Conservation (phyloP, 2,329 filamentous ascomycete genomes). For the Fusarium tricinctum region DNA sequence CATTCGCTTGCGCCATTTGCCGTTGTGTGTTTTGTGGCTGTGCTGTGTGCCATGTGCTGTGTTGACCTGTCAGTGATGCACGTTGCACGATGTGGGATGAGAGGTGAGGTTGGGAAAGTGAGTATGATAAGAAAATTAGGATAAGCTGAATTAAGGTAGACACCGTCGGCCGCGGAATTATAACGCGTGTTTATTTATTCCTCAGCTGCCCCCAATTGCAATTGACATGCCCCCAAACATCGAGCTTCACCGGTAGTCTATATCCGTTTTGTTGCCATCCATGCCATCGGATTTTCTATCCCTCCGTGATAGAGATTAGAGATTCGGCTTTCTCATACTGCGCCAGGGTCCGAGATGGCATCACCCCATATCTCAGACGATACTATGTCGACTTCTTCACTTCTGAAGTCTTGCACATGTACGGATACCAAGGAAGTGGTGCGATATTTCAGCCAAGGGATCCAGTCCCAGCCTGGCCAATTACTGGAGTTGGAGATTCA, state of each 20-base stretch:
- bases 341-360: constrained; percentile 21
- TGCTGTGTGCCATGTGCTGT: neutral
- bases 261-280: constrained; percentile 23
- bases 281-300: constrained; percentile 25
- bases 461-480: constrained; percentile 2
- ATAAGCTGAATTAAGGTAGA: neutral
- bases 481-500: constrained; percentile 13
- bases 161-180: neutral
- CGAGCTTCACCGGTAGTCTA: constrained; percentile 23
- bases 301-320: constrained; percentile 5
- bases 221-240: constrained; percentile 16
- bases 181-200: neutral
- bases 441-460: constrained; percentile 10
- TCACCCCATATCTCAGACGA: constrained; percentile 14
- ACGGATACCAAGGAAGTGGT: constrained; percentile 5
- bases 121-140: neutral
- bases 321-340: neutral
- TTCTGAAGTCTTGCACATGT: neutral
- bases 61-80: constrained; percentile 13
- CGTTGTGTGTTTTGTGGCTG: neutral
- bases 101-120: neutral
- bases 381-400: neutral
- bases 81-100: neutral
- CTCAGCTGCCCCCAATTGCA: constrained; percentile 8
- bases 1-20: constrained; percentile 41